Conservation (phyloP, 2,329 filamentous ascomycete species). For the Penicillium nordicum region DNA sequence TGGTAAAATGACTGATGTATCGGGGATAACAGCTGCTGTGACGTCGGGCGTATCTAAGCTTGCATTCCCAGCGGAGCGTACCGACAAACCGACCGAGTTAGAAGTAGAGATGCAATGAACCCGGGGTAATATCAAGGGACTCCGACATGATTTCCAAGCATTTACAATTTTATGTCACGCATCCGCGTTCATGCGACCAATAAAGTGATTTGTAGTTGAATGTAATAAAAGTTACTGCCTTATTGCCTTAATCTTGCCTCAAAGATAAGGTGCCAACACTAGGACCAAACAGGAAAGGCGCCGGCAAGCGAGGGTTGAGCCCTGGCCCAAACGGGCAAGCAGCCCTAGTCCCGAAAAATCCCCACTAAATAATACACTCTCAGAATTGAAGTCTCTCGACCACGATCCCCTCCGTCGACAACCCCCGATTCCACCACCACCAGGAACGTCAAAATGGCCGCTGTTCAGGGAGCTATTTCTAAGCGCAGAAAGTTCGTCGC, state of each 20-base stretch:
- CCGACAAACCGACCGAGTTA: slow-evolving; percentile 34
- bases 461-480: slow-evolving; percentile 51
- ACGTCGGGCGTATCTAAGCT: slow-evolving; percentile 48
- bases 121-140: not conserved
- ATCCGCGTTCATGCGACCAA: not conserved
- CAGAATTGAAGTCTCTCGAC: slow-evolving; percentile 34
- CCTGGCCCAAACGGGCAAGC: slow-evolving; percentile 36
- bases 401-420: slow-evolving; percentile 37
- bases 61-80: slow-evolving; percentile 36
- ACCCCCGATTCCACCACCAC: slow-evolving; percentile 29
- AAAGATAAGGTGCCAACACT: slow-evolving; percentile 5
- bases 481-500: slow-evolving; percentile 72
- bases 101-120: slow-evolving; percentile 52
- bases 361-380: slow-evolving; percentile 40
- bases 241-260: slow-evolving; percentile 9
- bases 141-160: not conserved
- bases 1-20: slow-evolving; percentile 28
- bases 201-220: not conserved
- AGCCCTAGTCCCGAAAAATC: slow-evolving; percentile 36
- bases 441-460: slow-evolving; percentile 47
- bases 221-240: slow-evolving; percentile 6
- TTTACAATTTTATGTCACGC: slow-evolving; percentile 7
- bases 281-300: slow-evolving; percentile 23
- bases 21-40: slow-evolving; percentile 41
- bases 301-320: slow-evolving; percentile 41